Base-by-base conservation (phyloP, 2,329 filamentous ascomycete species). In the Thelonectria rubi region DNA sequence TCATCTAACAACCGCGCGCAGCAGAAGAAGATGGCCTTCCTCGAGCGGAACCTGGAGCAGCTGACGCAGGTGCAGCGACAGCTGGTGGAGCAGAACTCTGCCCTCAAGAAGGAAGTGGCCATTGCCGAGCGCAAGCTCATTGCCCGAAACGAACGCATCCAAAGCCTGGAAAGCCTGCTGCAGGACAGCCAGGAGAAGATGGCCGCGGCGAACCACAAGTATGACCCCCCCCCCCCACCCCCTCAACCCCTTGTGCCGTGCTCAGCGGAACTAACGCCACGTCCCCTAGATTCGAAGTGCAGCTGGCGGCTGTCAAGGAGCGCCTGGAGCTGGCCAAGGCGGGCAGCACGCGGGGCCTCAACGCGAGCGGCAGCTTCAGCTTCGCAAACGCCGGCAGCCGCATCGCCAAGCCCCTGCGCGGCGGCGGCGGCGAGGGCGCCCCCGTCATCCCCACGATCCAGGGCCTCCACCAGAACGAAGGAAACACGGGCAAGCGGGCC, bases 21-120 rank as follows among this genome's bases (percentile, higher is more conserved):
- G 82, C 95, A 99, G 80, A 99, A 99, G 91, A 99, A 99, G 87
- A 98, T 99, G 92, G 96, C 95, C 15, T 99, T 99, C 86, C 82
- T 99, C 52, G 95, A 99, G 82, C 91, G 95, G 75, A 99, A 99
- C 76, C 88, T 99, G 42, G 95, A 99, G 81, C 95, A 99, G 79
- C 85, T 99, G 56, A 99, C 95, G 3, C 93, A 97, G 74, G 95
- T 99, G 55, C 95, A 99, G 80, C 89, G 95, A 57, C 95, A 99
- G 80, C 88, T 99, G 12, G 95, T 99, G 32, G 95, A 99, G 82
- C 95, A 99, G 79, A 99, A 99, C 80, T 92, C 92, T 70, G 91
- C 90, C 65, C 84, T 99, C 73, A 99, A 99, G 88, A 98, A 99
- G 84, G 95, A 99, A 80, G 95, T 99, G 57, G 95, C 95, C 57